These are phyloP conservation scores for Neonectria neomacrospora DNA, from an alignment of 2,329 filamentous ascomycete genomes.

Conservation along the genomic window DNA sequence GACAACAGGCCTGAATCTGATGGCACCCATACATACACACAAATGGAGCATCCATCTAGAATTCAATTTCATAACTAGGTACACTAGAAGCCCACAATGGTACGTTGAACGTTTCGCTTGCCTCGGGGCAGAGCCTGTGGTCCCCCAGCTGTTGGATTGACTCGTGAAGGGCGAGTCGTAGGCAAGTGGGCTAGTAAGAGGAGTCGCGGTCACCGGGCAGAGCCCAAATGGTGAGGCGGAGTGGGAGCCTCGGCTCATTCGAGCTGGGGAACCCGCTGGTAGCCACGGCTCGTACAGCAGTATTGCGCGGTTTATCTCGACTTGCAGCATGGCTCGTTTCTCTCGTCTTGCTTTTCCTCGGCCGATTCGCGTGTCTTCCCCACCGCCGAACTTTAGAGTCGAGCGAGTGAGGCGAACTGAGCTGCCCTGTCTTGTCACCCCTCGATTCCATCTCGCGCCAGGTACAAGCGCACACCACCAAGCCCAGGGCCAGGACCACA, in stretches of 20 bases:
- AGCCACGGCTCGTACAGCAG: slow-evolving; percentile 34
- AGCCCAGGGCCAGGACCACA: neutral
- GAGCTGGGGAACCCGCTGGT: slow-evolving; percentile 22
- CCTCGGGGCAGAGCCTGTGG: neutral
- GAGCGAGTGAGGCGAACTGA: slow-evolving; percentile 1
- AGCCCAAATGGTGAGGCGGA: neutral
- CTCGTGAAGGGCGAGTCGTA: neutral
- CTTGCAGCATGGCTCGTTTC: slow-evolving; percentile 9
- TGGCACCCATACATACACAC: no score
- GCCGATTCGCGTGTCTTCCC: slow-evolving; percentile 6
- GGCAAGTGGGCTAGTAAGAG: neutral
- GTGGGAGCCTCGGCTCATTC: slow-evolving; percentile 36
- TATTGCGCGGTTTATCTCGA: slow-evolving; percentile 27
- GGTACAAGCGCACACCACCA: slow-evolving; percentile 23
- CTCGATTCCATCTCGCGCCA: no score
- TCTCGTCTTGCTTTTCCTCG: slow-evolving; percentile 5
- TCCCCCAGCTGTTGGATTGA: neutral
- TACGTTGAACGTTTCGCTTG: neutral
- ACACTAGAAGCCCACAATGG: neutral
- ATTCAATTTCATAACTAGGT: neutral
- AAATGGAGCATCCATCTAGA: neutral
- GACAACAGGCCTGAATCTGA: neutral
- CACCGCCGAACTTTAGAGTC: neutral
- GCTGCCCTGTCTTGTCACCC: no score
- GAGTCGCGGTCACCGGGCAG: neutral